These are phyloP conservation scores for Hydrangea macrophylla DNA, from an alignment of 148 eudicot species.

Conservation along the genomic window DNA sequence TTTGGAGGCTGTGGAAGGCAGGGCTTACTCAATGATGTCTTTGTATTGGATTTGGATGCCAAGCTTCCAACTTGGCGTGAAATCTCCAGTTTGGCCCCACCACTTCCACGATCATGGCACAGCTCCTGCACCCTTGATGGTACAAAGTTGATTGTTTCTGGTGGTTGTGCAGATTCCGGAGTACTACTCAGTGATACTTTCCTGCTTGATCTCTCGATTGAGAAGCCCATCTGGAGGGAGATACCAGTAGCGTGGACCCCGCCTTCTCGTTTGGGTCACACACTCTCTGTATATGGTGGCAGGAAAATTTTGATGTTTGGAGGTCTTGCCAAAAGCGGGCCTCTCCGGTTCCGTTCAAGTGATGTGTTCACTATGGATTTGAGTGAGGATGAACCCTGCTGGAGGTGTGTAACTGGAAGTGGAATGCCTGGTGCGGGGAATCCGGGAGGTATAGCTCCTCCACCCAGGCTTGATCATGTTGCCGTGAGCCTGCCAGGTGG, in stretches of 20 bases:
- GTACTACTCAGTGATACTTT: constrained; percentile 91
- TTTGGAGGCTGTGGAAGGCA: constrained; percentile 96
- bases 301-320: constrained; percentile 94
- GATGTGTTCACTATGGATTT: constrained; percentile 89
- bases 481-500: constrained; percentile 98
- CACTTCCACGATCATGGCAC: constrained; percentile 95
- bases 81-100: constrained; percentile 88
- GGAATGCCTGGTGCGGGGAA: constrained; percentile 96
- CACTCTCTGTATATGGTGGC: constrained; percentile 87
- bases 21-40: constrained; percentile 85
- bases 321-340: constrained; percentile 90
- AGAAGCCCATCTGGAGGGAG: constrained; percentile 91
- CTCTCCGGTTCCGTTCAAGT: constrained; percentile 79
- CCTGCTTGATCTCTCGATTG: constrained; percentile 88
- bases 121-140: constrained; percentile 97
- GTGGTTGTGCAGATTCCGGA: constrained; percentile 97
- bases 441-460: constrained; percentile 92
- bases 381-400: constrained; percentile 87
- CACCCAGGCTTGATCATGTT: constrained; percentile 94
- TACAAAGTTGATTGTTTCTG: constrained; percentile 86
- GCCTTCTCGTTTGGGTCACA: constrained; percentile 93
- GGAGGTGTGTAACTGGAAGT: constrained; percentile 88
- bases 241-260: constrained; percentile 91
- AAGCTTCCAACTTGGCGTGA: constrained; percentile 95
- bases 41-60: constrained; percentile 80